Percentiles rank a stretch among this genome's conserved stretches.
phyloP scores from a whole-genome alignment of 768 basidiomycete genomes.

The Russula lepida region DNA sequence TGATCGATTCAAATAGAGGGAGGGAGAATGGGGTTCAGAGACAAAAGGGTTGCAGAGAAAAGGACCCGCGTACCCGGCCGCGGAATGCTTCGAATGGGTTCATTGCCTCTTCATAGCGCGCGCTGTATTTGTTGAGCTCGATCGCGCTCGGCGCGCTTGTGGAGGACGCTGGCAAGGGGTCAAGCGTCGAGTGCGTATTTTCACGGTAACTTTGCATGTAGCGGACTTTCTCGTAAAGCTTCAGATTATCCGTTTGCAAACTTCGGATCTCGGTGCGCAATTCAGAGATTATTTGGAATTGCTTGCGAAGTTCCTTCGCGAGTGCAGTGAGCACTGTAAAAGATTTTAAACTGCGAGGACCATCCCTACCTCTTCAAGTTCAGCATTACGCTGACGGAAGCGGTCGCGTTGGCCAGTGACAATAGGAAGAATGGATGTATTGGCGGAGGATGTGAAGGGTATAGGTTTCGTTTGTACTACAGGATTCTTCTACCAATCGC shows the following conservation, averaged over 20 bases:
- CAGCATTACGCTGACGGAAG: conserved; percentile 95
- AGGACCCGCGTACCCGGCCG: conserved; percentile 60
- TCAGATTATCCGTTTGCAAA: conserved; percentile 91
- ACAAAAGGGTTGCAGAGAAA: background rate
- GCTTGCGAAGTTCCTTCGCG: conserved; percentile 80
- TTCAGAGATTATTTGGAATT: conserved; percentile 91
- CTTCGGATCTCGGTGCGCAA: conserved; percentile 87
- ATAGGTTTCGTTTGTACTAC: conserved; percentile 51
- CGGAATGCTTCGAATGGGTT: conserved; percentile 98
- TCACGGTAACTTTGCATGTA: conserved; percentile 97
- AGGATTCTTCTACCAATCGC: conserved; percentile 19
- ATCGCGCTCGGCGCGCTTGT: conserved; percentile 38
- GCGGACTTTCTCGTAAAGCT: conserved; percentile 96
- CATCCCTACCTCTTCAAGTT: conserved; percentile 79
- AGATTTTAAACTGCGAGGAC: background rate
- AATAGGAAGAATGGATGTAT: conserved; percentile 95
- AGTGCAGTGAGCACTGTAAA: background rate
- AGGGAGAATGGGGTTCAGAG: background rate
- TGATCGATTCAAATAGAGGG: background rate
- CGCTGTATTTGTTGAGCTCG: conserved; percentile 82
- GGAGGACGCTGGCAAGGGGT: conserved; percentile 44
- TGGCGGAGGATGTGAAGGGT: conserved; percentile 65
- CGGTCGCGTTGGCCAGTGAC: conserved; percentile 95
- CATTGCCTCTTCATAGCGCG: conserved; percentile 93
- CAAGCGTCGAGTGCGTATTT: conserved; percentile 57